These are phyloP conservation scores for Penicillium canariense DNA, from an alignment of 495 filamentous ascomycete species.

Conservation along the genomic window DNA sequence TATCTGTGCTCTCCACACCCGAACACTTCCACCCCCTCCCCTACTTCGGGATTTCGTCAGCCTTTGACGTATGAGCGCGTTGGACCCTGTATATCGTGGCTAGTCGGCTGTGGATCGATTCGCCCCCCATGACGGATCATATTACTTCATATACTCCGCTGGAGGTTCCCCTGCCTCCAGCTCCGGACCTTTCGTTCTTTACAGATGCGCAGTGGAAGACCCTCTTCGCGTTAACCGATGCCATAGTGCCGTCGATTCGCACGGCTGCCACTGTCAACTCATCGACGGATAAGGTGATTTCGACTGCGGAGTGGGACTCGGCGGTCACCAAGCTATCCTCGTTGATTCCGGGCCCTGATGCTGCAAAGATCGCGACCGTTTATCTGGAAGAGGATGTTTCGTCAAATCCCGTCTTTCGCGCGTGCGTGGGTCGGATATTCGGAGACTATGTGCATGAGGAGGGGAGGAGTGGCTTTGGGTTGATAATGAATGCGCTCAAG, in stretches of 20 bases:
- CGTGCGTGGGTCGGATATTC: slow-evolving; percentile 44
- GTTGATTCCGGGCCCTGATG: slow-evolving; percentile 30
- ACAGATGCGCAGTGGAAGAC: slow-evolving; percentile 54
- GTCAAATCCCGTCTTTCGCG: slow-evolving; percentile 46
- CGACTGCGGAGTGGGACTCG: slow-evolving; percentile 34
- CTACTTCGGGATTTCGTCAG: background rate
- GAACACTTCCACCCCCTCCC: background rate
- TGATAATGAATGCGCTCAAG: slow-evolving; percentile 55
- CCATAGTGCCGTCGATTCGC: slow-evolving; percentile 52
- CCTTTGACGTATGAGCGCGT: background rate
- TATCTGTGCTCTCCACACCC: background rate
- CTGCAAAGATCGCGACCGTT: slow-evolving; percentile 28
- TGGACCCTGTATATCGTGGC: background rate
- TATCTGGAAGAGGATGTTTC: slow-evolving; percentile 53
- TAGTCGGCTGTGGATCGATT: background rate
- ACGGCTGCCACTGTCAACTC: slow-evolving; percentile 26
- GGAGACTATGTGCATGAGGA: slow-evolving; percentile 44
- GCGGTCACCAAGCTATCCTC: slow-evolving; percentile 29
- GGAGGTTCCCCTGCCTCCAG: slow-evolving; percentile 44
- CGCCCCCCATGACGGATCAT: slow-evolving; percentile 26
- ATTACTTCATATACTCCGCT: slow-evolving; percentile 35
- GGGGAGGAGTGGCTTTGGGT: slow-evolving; percentile 46
- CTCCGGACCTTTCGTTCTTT: slow-evolving; percentile 38
- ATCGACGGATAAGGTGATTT: slow-evolving; percentile 31
- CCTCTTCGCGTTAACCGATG: slow-evolving; percentile 53